phyloP scores from a whole-genome alignment of 768 basidiomycete species.

The Lyophyllum semitale region DNA sequence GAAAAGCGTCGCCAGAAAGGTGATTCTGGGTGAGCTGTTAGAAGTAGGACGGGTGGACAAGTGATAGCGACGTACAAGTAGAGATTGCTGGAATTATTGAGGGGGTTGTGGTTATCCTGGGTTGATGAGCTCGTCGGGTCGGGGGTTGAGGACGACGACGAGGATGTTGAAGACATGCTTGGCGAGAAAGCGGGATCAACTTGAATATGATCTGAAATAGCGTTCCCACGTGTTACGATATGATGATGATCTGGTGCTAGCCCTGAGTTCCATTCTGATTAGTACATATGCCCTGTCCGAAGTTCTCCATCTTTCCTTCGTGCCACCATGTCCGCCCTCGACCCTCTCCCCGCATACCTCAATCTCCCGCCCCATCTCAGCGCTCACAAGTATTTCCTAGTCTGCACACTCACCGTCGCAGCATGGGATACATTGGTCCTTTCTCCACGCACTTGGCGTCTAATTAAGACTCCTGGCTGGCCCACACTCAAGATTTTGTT shows the following conservation, averaged over 20 bases:
- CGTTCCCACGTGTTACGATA: slow-evolving; percentile 9
- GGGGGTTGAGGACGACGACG: slow-evolving; percentile 8
- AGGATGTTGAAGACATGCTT: slow-evolving; percentile 17
- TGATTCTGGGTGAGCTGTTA: slow-evolving; percentile 46
- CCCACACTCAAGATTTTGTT: slow-evolving; percentile 77
- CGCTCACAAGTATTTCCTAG: slow-evolving; percentile 88
- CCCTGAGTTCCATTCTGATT: background rate
- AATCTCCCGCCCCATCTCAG: slow-evolving; percentile 75
- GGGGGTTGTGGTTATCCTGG: slow-evolving; percentile 2
- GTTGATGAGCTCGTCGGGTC: slow-evolving; percentile 14
- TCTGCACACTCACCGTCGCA: slow-evolving; percentile 86
- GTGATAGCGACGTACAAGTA: slow-evolving; percentile 37
- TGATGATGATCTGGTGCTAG: background rate
- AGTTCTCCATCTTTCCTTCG: slow-evolving; percentile 10
- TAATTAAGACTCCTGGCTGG: slow-evolving; percentile 68
- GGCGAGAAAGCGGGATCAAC: slow-evolving; percentile 6
- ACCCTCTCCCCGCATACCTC: slow-evolving; percentile 63
- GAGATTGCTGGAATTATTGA: slow-evolving; percentile 36
- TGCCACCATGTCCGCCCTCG: slow-evolving; percentile 30
- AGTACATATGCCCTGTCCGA: slow-evolving; percentile 6
- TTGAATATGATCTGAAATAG: background rate
- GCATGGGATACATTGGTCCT: slow-evolving; percentile 91
- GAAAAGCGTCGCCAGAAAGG: slow-evolving; percentile 72
- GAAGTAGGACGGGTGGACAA: background rate
- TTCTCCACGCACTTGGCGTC: slow-evolving; percentile 75